phyloP scores from a whole-genome alignment of 192 early-diverging fungal genomes.

The Coemansia sp. region DNA sequence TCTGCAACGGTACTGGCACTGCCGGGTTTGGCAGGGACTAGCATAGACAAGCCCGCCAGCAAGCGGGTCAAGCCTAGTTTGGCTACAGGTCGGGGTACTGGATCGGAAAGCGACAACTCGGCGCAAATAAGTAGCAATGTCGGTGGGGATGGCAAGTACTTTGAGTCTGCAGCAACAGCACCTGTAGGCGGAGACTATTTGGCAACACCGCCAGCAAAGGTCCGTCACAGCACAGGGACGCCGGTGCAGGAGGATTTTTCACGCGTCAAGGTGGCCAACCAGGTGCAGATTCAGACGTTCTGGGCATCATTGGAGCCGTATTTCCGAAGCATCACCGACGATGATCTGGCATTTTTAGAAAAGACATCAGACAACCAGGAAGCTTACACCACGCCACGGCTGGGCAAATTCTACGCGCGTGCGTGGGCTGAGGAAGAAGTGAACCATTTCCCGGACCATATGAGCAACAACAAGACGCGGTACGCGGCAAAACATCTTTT shows the following conservation, averaged over 20 bases:
- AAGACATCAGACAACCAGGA: slow-evolving; percentile 58
- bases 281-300: slow-evolving; percentile 83
- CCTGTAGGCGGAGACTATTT: slow-evolving; percentile 6
- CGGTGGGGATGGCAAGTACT: slow-evolving; percentile 10
- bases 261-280: slow-evolving; percentile 66
- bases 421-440: slow-evolving; percentile 69
- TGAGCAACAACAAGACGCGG: slow-evolving; percentile 38
- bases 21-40: neutral
- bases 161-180: neutral
- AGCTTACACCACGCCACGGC: slow-evolving; percentile 73
- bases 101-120: slow-evolving; percentile 40
- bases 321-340: slow-evolving; percentile 73
- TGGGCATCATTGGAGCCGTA: slow-evolving; percentile 83
- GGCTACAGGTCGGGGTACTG: slow-evolving; percentile 3
- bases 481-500: slow-evolving; percentile 22
- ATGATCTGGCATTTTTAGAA: slow-evolving; percentile 72
- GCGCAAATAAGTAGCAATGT: slow-evolving; percentile 10
- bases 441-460: slow-evolving; percentile 52
- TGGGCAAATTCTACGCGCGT: slow-evolving; percentile 72
- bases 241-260: slow-evolving; percentile 62
- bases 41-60: slow-evolving; percentile 16
- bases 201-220: slow-evolving; percentile 21
- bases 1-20: neutral
- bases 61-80: slow-evolving; percentile 25
- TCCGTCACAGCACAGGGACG: slow-evolving; percentile 37